Evolutionary conservation across 1,139 yeast species (phyloP).

Genomic region (Scheffersomyces titani): DNA sequence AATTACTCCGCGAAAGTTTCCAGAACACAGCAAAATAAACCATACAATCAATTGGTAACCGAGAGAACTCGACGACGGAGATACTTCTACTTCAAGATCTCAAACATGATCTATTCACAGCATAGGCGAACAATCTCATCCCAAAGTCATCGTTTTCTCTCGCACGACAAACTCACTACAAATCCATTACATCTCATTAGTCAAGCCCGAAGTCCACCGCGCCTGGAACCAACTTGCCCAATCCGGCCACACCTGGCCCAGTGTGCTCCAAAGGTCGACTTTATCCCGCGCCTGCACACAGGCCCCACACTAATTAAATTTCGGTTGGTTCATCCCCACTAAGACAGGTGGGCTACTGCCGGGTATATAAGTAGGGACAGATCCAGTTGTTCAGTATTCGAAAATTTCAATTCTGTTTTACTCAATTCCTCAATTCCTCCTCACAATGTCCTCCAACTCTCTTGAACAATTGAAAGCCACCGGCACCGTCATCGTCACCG

Average conservation of each 20-base stretch:
- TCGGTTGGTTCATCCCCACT: conserved; percentile 1
- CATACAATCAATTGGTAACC: not conserved
- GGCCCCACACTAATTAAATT: not conserved
- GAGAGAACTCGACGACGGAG: not conserved
- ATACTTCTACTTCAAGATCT: no score
- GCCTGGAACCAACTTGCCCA: not conserved
- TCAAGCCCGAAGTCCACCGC: not conserved
- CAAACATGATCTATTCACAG: no score
- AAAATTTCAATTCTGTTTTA: not conserved
- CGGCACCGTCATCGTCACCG: conserved; percentile 96
- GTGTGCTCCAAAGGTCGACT: not conserved
- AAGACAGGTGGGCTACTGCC: not conserved
- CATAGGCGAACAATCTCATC: not conserved
- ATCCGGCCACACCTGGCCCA: not conserved
- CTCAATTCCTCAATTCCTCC: not conserved
- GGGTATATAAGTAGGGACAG: not conserved
- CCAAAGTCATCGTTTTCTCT: not conserved
- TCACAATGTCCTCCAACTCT: conserved; percentile 53
- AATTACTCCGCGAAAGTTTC: not conserved
- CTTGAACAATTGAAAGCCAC: conserved; percentile 92
- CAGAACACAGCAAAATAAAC: not conserved
- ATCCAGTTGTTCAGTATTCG: not conserved
- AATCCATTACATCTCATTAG: not conserved
- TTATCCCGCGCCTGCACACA: not conserved
- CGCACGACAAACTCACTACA: not conserved